phyloP scores from a whole-genome alignment of 352 stramenopile species.

The Globisporangium heterothallicum region DNA sequence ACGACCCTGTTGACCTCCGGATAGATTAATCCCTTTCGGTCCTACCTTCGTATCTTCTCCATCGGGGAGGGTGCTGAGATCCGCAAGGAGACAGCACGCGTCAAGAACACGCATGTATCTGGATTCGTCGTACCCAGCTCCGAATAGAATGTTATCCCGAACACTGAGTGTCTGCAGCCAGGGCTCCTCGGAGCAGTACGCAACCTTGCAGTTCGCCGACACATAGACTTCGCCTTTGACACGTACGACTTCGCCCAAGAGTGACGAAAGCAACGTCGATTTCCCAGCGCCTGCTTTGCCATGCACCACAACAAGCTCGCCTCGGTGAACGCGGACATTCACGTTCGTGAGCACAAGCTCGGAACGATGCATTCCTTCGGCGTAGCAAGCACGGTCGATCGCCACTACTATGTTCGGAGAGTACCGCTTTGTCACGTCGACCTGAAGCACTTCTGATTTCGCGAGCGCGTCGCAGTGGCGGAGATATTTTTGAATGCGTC shows the following conservation, averaged over 20 bases:
- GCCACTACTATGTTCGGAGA: conserved; percentile 16
- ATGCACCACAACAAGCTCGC: conserved; percentile 34
- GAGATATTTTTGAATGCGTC: conserved; percentile 10
- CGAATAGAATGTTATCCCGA: conserved; percentile 93
- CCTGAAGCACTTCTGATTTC: not conserved
- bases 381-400: conserved; percentile 30
- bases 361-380: conserved; percentile 14
- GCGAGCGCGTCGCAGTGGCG: conserved; percentile 7
- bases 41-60: conserved; percentile 32
- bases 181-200: conserved; percentile 81
- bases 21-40: conserved; percentile 14
- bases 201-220: conserved; percentile 22
- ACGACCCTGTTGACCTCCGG: conserved; percentile 26
- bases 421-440: conserved; percentile 10
- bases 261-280: conserved; percentile 26
- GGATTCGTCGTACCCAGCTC: conserved; percentile 35
- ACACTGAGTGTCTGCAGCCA: conserved; percentile 95
- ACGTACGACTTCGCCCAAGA: conserved; percentile 29
- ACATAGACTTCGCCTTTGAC: conserved; percentile 25
- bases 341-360: conserved; percentile 19
- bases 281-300: conserved; percentile 35
- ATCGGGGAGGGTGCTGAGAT: conserved; percentile 29
- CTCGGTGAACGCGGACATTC: conserved; percentile 20
- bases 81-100: conserved; percentile 39
- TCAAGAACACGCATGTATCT: conserved; percentile 45